Evolutionary conservation across 805 yeast species (phyloP).

Genomic region (Candida glaebosa): DNA sequence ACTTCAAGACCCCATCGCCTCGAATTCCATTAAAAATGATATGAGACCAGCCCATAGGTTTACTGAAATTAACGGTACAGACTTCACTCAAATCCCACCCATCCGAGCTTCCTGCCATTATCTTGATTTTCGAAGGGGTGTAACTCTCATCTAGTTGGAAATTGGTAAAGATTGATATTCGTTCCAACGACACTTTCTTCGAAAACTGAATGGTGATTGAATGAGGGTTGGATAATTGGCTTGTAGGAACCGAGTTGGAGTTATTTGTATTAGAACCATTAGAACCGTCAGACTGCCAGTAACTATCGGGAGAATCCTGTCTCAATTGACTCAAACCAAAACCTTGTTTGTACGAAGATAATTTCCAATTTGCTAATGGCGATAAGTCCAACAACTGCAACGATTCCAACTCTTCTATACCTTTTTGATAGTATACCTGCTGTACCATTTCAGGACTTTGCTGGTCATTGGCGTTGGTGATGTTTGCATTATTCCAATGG

Average conservation of each 20-base stretch:
- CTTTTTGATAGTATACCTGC: slow-evolving; percentile 38
- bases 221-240: slow-evolving; percentile 69
- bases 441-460: slow-evolving; percentile 41
- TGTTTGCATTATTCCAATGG: slow-evolving; percentile 2
- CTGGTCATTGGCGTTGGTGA: slow-evolving; percentile 17
- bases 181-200: slow-evolving; percentile 64
- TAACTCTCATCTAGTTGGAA: slow-evolving; percentile 80
- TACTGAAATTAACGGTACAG: slow-evolving; percentile 50
- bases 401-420: slow-evolving; percentile 53
- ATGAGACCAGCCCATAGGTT: slow-evolving; percentile 79
- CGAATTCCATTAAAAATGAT: slow-evolving; percentile 55
- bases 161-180: slow-evolving; percentile 71
- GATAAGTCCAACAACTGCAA: slow-evolving; percentile 72
- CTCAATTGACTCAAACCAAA: slow-evolving; percentile 69
- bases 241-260: slow-evolving; percentile 21
- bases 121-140: slow-evolving; percentile 70
- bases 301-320: slow-evolving; percentile 66
- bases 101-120: slow-evolving; percentile 71
- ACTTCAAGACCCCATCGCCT: slow-evolving; percentile 55
- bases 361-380: slow-evolving; percentile 77
- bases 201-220: slow-evolving; percentile 73
- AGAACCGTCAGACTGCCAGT: slow-evolving; percentile 94
- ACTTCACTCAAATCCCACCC: slow-evolving; percentile 74
- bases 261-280: slow-evolving; percentile 25
- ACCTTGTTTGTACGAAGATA: slow-evolving; percentile 72